phyloP scores from a whole-genome alignment of 108 stramenopile genomes.

The Pseudonitzschia multiseries region DNA sequence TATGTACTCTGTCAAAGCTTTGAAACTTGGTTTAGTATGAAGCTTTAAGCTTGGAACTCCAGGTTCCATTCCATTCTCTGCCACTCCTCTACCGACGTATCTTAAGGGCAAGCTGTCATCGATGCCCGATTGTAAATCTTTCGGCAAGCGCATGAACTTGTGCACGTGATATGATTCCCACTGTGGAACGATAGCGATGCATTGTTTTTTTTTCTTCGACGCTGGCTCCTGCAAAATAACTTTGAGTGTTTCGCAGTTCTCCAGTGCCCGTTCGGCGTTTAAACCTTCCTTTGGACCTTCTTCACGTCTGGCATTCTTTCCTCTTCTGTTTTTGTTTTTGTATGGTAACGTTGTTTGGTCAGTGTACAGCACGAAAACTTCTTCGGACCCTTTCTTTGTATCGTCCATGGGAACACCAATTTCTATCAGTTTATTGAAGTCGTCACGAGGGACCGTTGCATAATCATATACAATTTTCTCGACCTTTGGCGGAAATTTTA shows the following conservation, averaged over 20 bases:
- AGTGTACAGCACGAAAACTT: constrained; percentile 31
- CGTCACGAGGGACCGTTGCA: constrained; percentile 32
- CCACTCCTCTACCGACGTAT: constrained; percentile 53
- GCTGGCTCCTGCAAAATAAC: constrained; percentile 57
- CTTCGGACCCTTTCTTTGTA: constrained; percentile 20
- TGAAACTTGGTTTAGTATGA: constrained; percentile 41
- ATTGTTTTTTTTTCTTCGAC: constrained; percentile 37
- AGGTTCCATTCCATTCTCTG: constrained; percentile 44
- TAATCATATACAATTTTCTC: constrained; percentile 21
- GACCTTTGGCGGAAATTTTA: constrained; percentile 24
- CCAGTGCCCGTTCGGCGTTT: constrained; percentile 44
- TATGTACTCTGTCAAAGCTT: constrained; percentile 55
- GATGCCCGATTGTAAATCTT: constrained; percentile 5
- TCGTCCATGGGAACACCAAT: constrained; percentile 37
- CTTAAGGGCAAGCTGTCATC: constrained; percentile 37
- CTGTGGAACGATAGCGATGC: constrained; percentile 68
- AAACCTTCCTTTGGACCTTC: background rate
- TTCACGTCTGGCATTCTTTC: background rate
- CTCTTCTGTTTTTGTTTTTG: background rate
- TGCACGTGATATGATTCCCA: constrained; percentile 79
- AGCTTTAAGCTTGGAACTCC: constrained; percentile 28
- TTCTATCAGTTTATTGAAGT: constrained; percentile 29
- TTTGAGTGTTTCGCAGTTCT: constrained; percentile 62
- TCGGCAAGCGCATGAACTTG: constrained; percentile 58
- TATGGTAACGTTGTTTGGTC: constrained; percentile 33